Evolutionary conservation across 345 rosid genomes (phyloP), one percentile per base, ranked within the genome.

Genomic region (Raphanus sativus): DNA sequence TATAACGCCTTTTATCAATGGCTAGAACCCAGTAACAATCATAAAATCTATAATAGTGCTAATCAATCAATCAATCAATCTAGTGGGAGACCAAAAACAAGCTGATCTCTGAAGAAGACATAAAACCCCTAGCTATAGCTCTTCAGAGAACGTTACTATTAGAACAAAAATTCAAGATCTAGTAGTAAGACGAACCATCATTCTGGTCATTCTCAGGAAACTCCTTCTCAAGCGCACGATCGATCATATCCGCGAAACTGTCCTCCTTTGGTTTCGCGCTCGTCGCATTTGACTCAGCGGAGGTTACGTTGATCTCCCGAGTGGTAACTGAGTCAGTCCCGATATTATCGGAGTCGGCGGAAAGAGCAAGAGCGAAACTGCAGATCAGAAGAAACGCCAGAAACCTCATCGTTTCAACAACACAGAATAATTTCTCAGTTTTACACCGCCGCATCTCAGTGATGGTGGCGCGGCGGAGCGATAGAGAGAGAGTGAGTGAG

Each of bases 171-270:
- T 21, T 21, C 21, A 21, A 21, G 90, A 88, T 88, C 87, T 74
- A 83, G 80, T 36, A 4, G 3, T 28, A 28, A 28, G 4, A 76
- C 32, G 54, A 45, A 89, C 93, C 96, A 81, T 90, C 94, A n/a
- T 70, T 83, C 74, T 91, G 93, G 65, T 94, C 98, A 71, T 85
- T 90, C 77, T 91, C 97, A 3, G 89, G 81, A 85, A 91, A 94
- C 89, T 94, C 98, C 82, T 89, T 88, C 86, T 84, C 89, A 33
- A 94, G 92, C 29, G 97, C 97, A 4, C 93, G 92, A 83, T 87
- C 97, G 72, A 94, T 90, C 76, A 94, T 90, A 78, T 89, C 91
- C 9, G 94, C 97, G 80, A 94, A 90, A 76, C 89, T 86, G 54
- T 84, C 92, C 65, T 89, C 92, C 70, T 76, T 87, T 72, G 86